Evolutionary conservation across 768 basidiomycete genomes (phyloP).

Genomic region (Imleria badia): DNA sequence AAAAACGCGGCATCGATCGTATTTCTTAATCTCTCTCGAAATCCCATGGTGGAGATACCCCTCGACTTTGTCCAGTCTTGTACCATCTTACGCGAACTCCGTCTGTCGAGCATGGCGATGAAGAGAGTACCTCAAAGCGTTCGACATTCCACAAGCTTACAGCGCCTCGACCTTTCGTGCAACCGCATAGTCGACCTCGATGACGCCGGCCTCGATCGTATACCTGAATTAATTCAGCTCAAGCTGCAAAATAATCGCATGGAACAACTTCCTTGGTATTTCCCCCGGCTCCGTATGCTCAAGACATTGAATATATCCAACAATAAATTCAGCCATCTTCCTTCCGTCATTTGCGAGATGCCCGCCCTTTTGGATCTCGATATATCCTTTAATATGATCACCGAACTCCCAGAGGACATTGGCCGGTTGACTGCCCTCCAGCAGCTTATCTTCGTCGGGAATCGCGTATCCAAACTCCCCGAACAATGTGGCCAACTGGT

Average conservation of each 20-base stretch:
- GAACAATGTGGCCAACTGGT: slow-evolving; percentile 53
- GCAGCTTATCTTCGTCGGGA: slow-evolving; percentile 80
- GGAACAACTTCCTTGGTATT: slow-evolving; percentile 82
- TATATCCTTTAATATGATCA: slow-evolving; percentile 90
- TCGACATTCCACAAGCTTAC: slow-evolving; percentile 68
- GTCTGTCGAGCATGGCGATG: slow-evolving; percentile 89
- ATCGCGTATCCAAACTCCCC: slow-evolving; percentile 74
- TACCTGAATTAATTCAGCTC: slow-evolving; percentile 66
- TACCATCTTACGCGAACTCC: slow-evolving; percentile 77
- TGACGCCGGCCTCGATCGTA: slow-evolving; percentile 78
- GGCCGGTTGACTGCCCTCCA: slow-evolving; percentile 68
- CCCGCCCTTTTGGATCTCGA: slow-evolving; percentile 80
- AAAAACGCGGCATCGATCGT: slow-evolving; percentile 81
- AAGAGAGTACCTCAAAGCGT: slow-evolving; percentile 89
- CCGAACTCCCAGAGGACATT: slow-evolving; percentile 77
- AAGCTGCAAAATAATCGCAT: slow-evolving; percentile 90
- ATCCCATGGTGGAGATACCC: slow-evolving; percentile 95
- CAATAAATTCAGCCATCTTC: slow-evolving; percentile 84
- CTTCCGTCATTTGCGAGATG: slow-evolving; percentile 72
- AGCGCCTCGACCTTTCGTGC: slow-evolving; percentile 83
- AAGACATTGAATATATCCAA: slow-evolving; percentile 90
- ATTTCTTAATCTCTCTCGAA: slow-evolving; percentile 85
- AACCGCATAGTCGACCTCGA: slow-evolving; percentile 90
- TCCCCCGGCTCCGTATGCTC: slow-evolving; percentile 69
- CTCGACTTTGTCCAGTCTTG: slow-evolving; percentile 95